A percentile compares a stretch with the other conserved stretches of the same genome.
Conservation (phyloP, 139 green algal species). For the Zygnema circumcarinatum region DNA sequence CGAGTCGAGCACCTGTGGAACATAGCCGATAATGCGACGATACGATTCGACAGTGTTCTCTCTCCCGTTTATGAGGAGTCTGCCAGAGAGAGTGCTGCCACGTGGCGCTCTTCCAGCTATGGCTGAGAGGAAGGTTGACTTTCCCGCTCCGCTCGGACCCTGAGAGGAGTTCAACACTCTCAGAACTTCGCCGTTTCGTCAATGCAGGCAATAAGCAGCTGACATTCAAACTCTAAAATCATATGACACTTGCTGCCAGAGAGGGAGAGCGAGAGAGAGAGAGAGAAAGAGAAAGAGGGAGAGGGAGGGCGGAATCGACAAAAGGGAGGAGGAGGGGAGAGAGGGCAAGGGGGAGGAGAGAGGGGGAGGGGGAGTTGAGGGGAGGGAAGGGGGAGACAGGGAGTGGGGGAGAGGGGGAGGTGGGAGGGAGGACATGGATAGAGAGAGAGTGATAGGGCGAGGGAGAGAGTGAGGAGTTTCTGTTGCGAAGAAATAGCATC, state of each 20-base stretch:
- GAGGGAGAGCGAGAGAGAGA: not conserved
- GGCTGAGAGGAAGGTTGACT: slow-evolving; percentile 14
- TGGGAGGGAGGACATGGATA: not conserved
- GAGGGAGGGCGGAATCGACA: not conserved
- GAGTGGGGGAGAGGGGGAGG: not conserved
- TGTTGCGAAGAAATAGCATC: no score
- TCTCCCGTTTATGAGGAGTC: slow-evolving; percentile 42
- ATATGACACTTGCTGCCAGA: not conserved
- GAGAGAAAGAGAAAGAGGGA: not conserved
- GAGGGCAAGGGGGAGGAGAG: not conserved
- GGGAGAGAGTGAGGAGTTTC: not conserved
- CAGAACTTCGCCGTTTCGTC: not conserved
- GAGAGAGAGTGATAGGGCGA: not conserved
- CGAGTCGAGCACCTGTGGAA: slow-evolving; percentile 24
- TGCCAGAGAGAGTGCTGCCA: slow-evolving; percentile 2
- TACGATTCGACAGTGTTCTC: slow-evolving; percentile 18
- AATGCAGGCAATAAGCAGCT: not conserved
- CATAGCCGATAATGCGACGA: slow-evolving; percentile 43
- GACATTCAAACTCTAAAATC: not conserved
- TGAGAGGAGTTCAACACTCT: not conserved
- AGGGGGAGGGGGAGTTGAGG: not conserved
- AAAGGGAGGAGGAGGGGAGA: not conserved
- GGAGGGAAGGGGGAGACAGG: not conserved
- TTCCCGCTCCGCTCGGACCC: slow-evolving; percentile 24
- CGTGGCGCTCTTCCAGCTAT: not conserved